These are phyloP conservation scores for Fonsecaea monophora DNA, from an alignment of 2,329 filamentous ascomycete genomes.

Conservation along the genomic window DNA sequence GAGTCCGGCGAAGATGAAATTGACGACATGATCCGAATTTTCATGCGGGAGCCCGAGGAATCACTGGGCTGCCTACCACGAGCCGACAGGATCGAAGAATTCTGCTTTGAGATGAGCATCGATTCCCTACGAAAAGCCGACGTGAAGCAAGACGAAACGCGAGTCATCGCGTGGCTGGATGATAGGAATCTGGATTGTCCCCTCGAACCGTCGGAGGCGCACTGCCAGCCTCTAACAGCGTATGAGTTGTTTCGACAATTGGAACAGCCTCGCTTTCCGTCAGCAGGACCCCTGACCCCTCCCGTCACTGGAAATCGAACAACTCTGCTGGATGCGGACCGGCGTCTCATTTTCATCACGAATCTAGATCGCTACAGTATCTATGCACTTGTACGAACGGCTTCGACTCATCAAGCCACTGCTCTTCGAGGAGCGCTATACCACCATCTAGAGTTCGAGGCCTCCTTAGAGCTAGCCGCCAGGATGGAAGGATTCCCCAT, in stretches of 20 bases:
- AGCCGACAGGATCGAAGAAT: constrained; percentile 14
- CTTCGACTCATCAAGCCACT: background rate
- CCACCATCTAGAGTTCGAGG: constrained; percentile 14
- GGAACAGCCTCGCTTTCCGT: constrained; percentile 8
- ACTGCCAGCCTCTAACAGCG: constrained; percentile 2
- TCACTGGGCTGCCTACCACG: background rate
- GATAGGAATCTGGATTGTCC: background rate
- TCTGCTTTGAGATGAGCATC: background rate
- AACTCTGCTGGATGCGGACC: constrained; percentile 12
- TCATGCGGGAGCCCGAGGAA: constrained; percentile 6
- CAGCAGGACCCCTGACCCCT: background rate
- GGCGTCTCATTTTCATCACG: constrained; percentile 14
- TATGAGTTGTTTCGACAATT: constrained; percentile 1
- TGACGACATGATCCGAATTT: background rate
- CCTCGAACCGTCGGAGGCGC: background rate
- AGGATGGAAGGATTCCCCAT: background rate
- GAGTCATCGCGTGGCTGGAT: background rate
- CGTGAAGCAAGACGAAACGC: background rate
- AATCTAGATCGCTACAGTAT: constrained; percentile 18
- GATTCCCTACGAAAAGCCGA: background rate
- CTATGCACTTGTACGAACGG: constrained; percentile 20
- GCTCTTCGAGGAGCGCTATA: constrained; percentile 10
- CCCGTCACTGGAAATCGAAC: background rate
- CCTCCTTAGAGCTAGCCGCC: background rate
- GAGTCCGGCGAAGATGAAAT: background rate